Base-by-base conservation (phyloP, 148 eudicot species). In the Polygonum maritimum region DNA sequence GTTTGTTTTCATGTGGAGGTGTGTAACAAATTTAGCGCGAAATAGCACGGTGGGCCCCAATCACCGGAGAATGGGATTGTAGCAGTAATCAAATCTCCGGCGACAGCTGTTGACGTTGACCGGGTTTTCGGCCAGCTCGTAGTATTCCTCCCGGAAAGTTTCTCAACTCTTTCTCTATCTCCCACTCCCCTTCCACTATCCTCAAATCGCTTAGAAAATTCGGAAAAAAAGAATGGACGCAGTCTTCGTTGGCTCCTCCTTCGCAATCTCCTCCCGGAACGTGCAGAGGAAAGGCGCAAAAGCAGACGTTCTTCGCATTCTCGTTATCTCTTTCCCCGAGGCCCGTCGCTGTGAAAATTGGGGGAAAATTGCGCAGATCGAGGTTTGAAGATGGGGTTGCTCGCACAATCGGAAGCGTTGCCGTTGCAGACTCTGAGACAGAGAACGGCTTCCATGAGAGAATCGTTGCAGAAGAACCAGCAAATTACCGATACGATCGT, bases 401-500 rank as follows among this genome's bases (percentile, higher is more conserved):
- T 78, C 48, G 38, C 81, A 18, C 78, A 75, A 16, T 77, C 76
- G 63, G 33, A 48, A 67, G 63, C 85, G 36, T 15, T 80, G 71
- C 36, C 78, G 41, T 80, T 79, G 76, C 93, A 89, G 76, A 40
- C 78, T 39, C 74, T 95, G 81, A 85, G 89, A 71, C 86, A 85
- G 5, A 88, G 83, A 84, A 97, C 97, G 33, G 86, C 89, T 13
- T 78, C 78, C 77, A 95, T 95, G 97, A 86, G 90, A 62, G 97
- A 92, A 45, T 88, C 96, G n/a, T 75, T 95, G 62, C 88, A 76
- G 39, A 92, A 90, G 82, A 90, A 93, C 74, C 97, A 90, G 73
- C 83, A 85, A 3, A 90, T 92, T 15, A 90, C 97, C 3, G 96
- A 95, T 49, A 92, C 82, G 16, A 86, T 95, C 73, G 97, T 92